A percentile compares a stretch with the other conserved stretches of the same genome.
phyloP scores from a whole-genome alignment of 345 rosid species.

The Murraya paniculata region DNA sequence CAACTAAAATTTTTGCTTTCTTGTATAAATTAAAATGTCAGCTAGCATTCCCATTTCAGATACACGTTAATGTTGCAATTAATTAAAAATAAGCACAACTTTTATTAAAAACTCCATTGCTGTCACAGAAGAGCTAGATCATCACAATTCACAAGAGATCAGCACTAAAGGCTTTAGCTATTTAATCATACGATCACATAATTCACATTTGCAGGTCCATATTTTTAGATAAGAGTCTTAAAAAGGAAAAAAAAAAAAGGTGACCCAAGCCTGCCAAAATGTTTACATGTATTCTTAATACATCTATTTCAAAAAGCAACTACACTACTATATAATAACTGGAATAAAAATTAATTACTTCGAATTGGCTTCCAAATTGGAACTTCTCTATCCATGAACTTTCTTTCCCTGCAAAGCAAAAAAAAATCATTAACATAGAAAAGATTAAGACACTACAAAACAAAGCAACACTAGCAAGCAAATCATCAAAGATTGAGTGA shows the following conservation, averaged over 20 bases:
- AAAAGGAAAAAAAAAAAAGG: not conserved
- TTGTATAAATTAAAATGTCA: too few species aligned
- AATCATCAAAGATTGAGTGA: not conserved
- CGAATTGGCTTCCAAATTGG: not conserved
- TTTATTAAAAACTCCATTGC: too few species aligned
- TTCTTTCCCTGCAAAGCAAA: conserved; percentile 27
- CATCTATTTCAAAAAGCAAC: not conserved
- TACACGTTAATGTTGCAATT: too few species aligned
- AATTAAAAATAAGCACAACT: too few species aligned
- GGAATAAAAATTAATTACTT: not conserved
- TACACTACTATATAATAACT: not conserved
- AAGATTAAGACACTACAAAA: not conserved
- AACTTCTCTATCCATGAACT: conserved; percentile 23
- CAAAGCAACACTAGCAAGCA: not conserved
- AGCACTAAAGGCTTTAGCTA: not conserved
- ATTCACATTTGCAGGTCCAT: conserved; percentile 2
- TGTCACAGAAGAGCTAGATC: too few species aligned
- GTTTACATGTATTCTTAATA: not conserved
- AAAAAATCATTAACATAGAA: not conserved
- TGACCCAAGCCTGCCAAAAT: not conserved
- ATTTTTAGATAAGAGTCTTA: not conserved
- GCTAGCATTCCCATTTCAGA: too few species aligned
- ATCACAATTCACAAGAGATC: too few species aligned
- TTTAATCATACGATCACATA: not conserved
- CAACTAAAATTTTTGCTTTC: too few species aligned